Evolutionary conservation across 2,329 filamentous ascomycete genomes (phyloP), one percentile per base, ranked within the genome.

Genomic region (Alternaria gansuensis): DNA sequence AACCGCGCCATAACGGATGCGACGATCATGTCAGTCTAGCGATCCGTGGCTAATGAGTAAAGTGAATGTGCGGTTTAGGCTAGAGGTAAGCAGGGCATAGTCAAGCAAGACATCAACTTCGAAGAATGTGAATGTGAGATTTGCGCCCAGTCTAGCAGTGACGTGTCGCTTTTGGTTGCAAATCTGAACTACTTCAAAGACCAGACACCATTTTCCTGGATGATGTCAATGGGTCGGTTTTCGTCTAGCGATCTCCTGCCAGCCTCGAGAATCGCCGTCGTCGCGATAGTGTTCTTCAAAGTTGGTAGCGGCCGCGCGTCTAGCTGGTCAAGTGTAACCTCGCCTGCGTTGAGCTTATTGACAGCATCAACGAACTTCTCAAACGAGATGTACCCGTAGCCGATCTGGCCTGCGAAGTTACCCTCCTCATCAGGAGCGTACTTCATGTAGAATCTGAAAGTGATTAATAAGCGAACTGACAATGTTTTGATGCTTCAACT

Each of bases 341-440:
- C 83, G 23, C 91, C 90, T 29, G 90, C 87, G 73, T 95, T 96
- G 52, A 97, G 82, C 5, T 87, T 86, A 43, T 87, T 87, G 74
- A 92, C 92, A 11, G 90, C 93, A 76, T 97, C 92, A 49, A 97
- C 88, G 78, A 97, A 97, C 80, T 97, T 97, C 82, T 97, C 93
- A 73, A 97, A 93, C 21, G 90, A 95, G 58, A 97, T 87, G 79
- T 97, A 97, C 33, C 93, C 93, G 76, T 97, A 97, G 24, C 93
- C 93, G 6, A 88, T 90, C 81, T 97, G 93, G 34, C 93, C 93
- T 54, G 87, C 88, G 77, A 97, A 97, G 80, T 97, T 96, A 54
- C 93, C 94, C 77, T 96, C 91, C 81, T 97, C 93, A 72, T 97
- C 93, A 21, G 93, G 93, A 11, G 93, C 91, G 73, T 97, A 97